Percentiles rank a stretch among this genome's conserved stretches.
phyloP scores from a whole-genome alignment of 2,329 filamentous ascomycete genomes.

The Pseudogymnoascus pannorum region DNA sequence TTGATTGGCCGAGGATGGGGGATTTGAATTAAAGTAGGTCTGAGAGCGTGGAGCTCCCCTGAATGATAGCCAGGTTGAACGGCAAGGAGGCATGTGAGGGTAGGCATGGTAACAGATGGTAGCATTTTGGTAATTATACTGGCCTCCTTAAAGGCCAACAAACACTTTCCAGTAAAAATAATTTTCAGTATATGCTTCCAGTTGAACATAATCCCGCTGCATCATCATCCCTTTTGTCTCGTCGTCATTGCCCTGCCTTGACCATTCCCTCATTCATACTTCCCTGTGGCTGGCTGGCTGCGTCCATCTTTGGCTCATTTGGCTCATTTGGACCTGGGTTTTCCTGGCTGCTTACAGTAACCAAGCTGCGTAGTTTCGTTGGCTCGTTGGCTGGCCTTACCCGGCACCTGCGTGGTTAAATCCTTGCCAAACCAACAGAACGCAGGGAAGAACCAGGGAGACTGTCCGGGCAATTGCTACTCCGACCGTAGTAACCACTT shows the following conservation, averaged over 20 bases:
- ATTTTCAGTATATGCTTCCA: not conserved
- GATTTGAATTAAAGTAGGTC: constrained; percentile 2
- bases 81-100: not conserved
- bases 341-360: not conserved
- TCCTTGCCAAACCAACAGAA: not conserved
- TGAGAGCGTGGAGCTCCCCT: not conserved
- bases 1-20: not conserved
- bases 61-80: not conserved
- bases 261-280: not conserved
- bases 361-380: not conserved
- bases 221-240: not conserved
- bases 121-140: not conserved
- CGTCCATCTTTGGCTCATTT: not conserved
- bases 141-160: not conserved
- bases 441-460: not conserved
- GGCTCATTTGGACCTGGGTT: not conserved
- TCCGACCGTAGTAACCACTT: not conserved
- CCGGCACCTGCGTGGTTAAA: not conserved
- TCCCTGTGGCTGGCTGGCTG: not conserved
- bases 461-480: not conserved
- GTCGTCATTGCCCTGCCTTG: not conserved
- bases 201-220: not conserved
- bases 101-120: not conserved
- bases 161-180: not conserved
- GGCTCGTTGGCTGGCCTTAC: not conserved